Percentiles rank a stretch among this genome's conserved stretches.
phyloP scores from a whole-genome alignment of 768 basidiomycete species.

The Suillus sp. region DNA sequence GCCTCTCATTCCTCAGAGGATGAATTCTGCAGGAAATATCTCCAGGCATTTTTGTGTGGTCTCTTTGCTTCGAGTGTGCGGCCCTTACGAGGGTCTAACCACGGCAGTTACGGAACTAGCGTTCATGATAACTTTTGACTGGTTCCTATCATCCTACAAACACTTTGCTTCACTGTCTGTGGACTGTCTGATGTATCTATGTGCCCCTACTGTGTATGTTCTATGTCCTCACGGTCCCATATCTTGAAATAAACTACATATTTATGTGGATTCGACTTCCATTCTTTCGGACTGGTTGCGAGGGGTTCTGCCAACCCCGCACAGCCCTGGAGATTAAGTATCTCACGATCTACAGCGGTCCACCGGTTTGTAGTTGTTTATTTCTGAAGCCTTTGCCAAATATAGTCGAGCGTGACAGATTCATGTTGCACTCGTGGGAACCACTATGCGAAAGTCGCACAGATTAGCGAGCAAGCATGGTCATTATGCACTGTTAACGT shows the following conservation, averaged over 20 bases:
- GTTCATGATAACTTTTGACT: conserved; percentile 5
- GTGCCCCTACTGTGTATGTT: conserved; percentile 21
- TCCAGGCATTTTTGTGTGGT: conserved; percentile 11
- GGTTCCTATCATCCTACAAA: conserved; percentile 5
- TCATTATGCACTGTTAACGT: neutral
- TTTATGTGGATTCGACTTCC: neutral
- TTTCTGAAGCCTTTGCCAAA: conserved; percentile 21
- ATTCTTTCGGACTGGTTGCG: neutral
- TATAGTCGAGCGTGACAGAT: neutral
- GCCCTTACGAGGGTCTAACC: neutral
- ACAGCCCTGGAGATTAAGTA: neutral
- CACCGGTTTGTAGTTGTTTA: conserved; percentile 15
- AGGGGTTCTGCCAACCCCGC: neutral
- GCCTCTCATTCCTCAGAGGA: conserved; percentile 1
- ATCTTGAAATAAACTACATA: conserved; percentile 1
- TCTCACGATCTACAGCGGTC: neutral
- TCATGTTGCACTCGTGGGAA: neutral
- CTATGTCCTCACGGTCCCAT: conserved; percentile 9
- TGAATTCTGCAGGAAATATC: conserved; percentile 7
- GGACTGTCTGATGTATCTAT: conserved; percentile 34
- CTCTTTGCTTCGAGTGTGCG: conserved; percentile 10
- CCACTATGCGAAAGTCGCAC: neutral
- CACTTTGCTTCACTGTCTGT: conserved; percentile 13
- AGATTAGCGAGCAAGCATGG: neutral
- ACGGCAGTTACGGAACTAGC: conserved; percentile 3